Percentiles rank a stretch among this genome's conserved stretches.
These are phyloP conservation scores for Phyllosticta capitalensis DNA, from an alignment of 2,329 filamentous ascomycete species.

Conservation along the genomic window DNA sequence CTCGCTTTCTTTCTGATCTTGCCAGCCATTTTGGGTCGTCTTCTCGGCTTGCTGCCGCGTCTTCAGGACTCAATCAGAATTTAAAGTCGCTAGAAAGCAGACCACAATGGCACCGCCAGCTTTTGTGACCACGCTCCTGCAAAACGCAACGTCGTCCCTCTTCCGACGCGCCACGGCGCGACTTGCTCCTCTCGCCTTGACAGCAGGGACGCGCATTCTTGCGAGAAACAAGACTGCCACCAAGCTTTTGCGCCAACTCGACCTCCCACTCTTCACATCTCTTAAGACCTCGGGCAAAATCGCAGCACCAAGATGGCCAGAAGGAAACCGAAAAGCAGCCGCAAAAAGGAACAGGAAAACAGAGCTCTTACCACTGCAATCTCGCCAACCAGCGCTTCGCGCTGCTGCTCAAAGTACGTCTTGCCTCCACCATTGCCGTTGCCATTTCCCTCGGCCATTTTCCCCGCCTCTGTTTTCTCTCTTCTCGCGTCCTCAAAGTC, in stretches of 20 bases:
- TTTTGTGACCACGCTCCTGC: neutral
- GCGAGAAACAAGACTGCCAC: neutral
- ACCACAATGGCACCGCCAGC: neutral
- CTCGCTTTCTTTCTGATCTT: neutral
- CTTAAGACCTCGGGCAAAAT: conserved; percentile 30
- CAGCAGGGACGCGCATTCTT: neutral
- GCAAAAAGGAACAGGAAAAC: conserved; percentile 33
- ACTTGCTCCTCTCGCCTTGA: neutral
- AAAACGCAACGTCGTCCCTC: neutral
- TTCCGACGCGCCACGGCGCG: neutral
- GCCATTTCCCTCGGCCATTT: neutral
- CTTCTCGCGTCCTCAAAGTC: neutral
- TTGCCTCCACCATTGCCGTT: conserved; percentile 14
- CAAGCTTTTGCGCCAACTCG: neutral
- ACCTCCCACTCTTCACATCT: neutral
- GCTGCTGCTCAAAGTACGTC: conserved; percentile 66
- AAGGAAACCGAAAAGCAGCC: conserved; percentile 19
- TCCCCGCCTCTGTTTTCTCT: neutral
- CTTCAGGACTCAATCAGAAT: neutral
- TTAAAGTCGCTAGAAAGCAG: neutral
- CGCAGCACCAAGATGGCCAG: conserved; percentile 40
- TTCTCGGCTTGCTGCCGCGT: too few species aligned
- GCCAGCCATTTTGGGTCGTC: too few species aligned
- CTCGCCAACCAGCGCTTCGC: conserved; percentile 60
- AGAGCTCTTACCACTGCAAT: conserved; percentile 53